Base-by-base conservation (phyloP, 495 filamentous ascomycete species). In the Penicillium manginii region DNA sequence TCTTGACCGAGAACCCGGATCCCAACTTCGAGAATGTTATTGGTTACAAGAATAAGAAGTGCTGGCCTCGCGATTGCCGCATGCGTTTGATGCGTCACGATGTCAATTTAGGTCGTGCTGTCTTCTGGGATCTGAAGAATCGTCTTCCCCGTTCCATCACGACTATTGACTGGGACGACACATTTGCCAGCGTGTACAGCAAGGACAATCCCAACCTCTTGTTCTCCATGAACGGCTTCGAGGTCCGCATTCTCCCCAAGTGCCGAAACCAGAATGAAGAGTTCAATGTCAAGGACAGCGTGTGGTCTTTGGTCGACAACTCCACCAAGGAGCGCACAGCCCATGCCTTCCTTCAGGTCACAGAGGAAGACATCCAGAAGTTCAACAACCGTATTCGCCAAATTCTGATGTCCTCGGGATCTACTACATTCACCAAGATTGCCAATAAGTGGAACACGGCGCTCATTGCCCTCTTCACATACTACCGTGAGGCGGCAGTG, bases 361-460 rank as follows among this genome's bases (percentile, higher is more conserved):
- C 96, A 0, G 93, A 99, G 69, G 96, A 98, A 73, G 94, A 98
- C 64, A 93, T 98, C 58, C 91, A 96, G 58, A 98, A 98, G 73
- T 99, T 99, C 79, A 99, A 99, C 73, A 99, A 99, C 67, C 86
- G 96, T 8, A 98, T 99, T 69, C 88, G 96, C 43, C 96, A 99
- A 68, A 98, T 99, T 71, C 84, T 99, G 26, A 99, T 99, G 96
- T 96, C 92, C 12, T 98, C 93, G 59, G 96, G 96, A 23, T 96
- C 92, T 4, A 99, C 96, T 3, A 99, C 96, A 1, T 99, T 99
- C 81, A 99, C 96, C 49, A 99, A 99, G 84, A 99, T 99, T 66
- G 96, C 96, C 48, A 99, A 99, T 74, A 99, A 99, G 74, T 99
- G 96, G 96, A 99, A 99, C 73, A 98, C 96, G 0, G 92, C 90